Conservation (phyloP, 306 rosid genomes). For the Adenanthera pavonina region DNA sequence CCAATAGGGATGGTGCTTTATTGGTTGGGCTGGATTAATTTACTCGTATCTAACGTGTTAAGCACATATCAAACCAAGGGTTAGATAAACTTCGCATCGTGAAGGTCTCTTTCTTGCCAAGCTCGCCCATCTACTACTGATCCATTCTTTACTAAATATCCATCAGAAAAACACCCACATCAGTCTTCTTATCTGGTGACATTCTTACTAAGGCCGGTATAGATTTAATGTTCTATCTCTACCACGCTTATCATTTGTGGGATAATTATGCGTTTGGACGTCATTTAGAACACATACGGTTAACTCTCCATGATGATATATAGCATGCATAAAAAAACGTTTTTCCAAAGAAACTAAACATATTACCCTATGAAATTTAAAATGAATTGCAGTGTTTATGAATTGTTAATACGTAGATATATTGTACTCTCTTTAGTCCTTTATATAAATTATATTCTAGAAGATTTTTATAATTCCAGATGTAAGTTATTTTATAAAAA, state of each 20-base stretch:
- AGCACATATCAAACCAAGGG: constrained; percentile 4
- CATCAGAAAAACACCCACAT: background rate
- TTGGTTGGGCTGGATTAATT: background rate
- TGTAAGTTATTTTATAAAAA: too few species aligned
- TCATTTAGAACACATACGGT: too few species aligned
- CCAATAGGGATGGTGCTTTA: background rate
- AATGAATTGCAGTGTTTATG: too few species aligned
- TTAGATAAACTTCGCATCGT: constrained; percentile 8
- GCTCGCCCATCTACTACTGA: constrained; percentile 7
- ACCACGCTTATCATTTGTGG: background rate
- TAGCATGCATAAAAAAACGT: too few species aligned
- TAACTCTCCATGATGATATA: too few species aligned
- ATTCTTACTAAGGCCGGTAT: too few species aligned
- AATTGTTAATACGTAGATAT: too few species aligned
- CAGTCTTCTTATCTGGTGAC: background rate
- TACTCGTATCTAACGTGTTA: constrained; percentile 14
- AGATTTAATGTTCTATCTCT: background rate
- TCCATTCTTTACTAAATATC: background rate
- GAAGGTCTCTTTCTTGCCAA: constrained; percentile 43
- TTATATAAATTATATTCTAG: too few species aligned
- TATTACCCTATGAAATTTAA: too few species aligned
- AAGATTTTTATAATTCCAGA: too few species aligned
- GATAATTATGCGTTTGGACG: background rate
- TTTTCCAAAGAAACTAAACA: too few species aligned
- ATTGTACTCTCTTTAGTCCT: too few species aligned